Evolutionary conservation across 1,139 yeast genomes (phyloP), one percentile per base, ranked within the genome.

Genomic region (Sugiyamaella neomexicana): DNA sequence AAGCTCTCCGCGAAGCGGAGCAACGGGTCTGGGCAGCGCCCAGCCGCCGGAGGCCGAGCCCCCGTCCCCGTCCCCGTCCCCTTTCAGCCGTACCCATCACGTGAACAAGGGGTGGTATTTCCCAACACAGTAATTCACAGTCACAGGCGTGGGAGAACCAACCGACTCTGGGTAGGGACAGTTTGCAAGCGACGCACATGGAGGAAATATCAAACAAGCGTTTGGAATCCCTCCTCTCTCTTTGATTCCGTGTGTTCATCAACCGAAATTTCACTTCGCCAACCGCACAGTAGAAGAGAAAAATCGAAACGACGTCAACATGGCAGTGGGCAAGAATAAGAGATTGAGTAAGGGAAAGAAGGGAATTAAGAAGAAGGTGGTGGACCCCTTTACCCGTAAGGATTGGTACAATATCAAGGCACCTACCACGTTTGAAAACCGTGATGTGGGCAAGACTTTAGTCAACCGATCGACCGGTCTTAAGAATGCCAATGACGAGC

Each of bases 291-390:
- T 25, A 45, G 49, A 36, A 45, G 49, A 44, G 47, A 44, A 44
- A 44, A 44, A 44, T 44, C 31, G 25, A 45, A 36, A 45, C 49
- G 41, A 45, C 49, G 41, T 47, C 64, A 62, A 56, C 60, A 87
- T 88, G 95, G 96, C 93, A 83, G 93, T 89, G 78, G 96, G 96
- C 77, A 89, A 89, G 88, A 89, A 89, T 79, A 89, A 89, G 90
- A 86, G 96, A 84, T 81, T 88, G 80, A 85, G 91, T 80, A 88
- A 88, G 82, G 95, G 96, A 78, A 88, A 88, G 89, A 89, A 88
- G 80, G 95, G 95, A 73, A 78, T 86, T 78, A 89, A 89, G 95
- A 89, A 88, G 91, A 88, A 84, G 85, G 89, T 85, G 75, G 91
- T 87, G 68, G 96, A 88, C 83, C 95, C 96, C 74, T 88, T 88